These are phyloP conservation scores for Venturia carpophila DNA, from an alignment of 2,329 filamentous ascomycete genomes.

Conservation along the genomic window DNA sequence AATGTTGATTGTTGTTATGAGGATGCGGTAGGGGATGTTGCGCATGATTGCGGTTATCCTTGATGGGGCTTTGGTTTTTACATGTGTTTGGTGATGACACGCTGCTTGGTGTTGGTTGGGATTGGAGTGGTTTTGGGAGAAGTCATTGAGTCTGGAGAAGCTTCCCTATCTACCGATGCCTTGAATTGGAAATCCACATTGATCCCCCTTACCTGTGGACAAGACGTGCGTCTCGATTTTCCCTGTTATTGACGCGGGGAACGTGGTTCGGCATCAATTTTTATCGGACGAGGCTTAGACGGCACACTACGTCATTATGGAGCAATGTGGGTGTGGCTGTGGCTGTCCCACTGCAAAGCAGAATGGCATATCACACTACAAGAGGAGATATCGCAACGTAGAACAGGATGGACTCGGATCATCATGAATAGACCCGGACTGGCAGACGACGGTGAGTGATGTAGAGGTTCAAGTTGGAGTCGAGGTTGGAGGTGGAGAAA, in stretches of 20 bases:
- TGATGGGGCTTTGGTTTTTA: not conserved
- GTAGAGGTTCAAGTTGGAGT: too few relatives aligned
- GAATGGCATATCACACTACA: too few relatives aligned
- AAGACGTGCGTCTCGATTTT: not conserved
- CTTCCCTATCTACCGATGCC: not conserved
- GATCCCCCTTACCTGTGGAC: not conserved
- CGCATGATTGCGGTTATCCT: slow-evolving; percentile 2
- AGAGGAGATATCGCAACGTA: too few relatives aligned
- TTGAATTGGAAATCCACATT: not conserved
- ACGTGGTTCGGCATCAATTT: not conserved
- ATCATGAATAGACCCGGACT: too few relatives aligned
- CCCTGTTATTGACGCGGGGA: not conserved
- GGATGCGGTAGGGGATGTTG: slow-evolving; percentile 19
- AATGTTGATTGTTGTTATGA: slow-evolving; percentile 20
- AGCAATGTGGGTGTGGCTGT: not conserved
- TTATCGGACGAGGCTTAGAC: not conserved
- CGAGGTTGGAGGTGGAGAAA: too few relatives aligned
- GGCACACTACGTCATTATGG: not conserved
- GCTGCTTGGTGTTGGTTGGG: not conserved
- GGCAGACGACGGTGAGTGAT: too few relatives aligned
- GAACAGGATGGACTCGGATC: too few relatives aligned
- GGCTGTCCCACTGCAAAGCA: too few relatives aligned
- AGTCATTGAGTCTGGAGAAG: not conserved
- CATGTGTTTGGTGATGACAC: not conserved
- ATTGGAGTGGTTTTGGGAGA: not conserved